A percentile compares a stretch with the other conserved stretches of the same genome.
Evolutionary conservation across 768 basidiomycete species (phyloP).

Genomic region (Royoungia palumana): DNA sequence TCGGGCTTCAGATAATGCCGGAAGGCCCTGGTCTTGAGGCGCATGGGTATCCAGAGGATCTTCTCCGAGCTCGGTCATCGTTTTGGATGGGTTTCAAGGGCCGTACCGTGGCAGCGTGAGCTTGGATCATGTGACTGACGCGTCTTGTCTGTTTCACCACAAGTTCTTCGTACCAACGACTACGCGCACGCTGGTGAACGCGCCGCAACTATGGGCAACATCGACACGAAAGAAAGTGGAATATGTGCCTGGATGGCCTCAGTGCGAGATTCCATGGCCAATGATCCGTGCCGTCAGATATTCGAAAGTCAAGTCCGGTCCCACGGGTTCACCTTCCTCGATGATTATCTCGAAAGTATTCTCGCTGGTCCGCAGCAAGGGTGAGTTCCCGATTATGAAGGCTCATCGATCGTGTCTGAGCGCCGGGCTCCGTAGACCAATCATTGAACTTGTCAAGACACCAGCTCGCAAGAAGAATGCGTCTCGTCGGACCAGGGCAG

Average conservation of each 20-base stretch:
- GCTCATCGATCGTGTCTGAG: background rate
- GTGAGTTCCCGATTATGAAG: constrained; percentile 37
- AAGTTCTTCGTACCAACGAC: constrained; percentile 1
- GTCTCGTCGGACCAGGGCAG: constrained; percentile 48
- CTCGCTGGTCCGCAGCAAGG: constrained; percentile 62
- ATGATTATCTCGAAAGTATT: constrained; percentile 73
- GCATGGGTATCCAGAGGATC: background rate
- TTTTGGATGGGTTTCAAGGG: background rate
- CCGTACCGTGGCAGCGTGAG: constrained; percentile 3
- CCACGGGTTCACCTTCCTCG: constrained; percentile 76
- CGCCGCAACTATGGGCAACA: constrained; percentile 8
- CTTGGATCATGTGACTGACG: constrained; percentile 28
- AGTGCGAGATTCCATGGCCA: constrained; percentile 65
- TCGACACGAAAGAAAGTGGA: constrained; percentile 32
- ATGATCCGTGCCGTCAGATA: constrained; percentile 65
- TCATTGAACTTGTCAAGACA: constrained; percentile 82
- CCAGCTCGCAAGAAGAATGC: constrained; percentile 68
- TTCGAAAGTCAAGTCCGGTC: constrained; percentile 72
- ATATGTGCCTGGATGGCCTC: constrained; percentile 67
- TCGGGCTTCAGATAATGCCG: constrained; percentile 47
- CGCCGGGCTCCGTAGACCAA: constrained; percentile 42
- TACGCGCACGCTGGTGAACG: background rate
- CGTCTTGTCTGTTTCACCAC: constrained; percentile 21
- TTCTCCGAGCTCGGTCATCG: constrained; percentile 13
- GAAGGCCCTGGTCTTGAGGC: constrained; percentile 6